phyloP scores from a whole-genome alignment of 2,329 filamentous ascomycete genomes.

The Nannizzia gypsea region DNA sequence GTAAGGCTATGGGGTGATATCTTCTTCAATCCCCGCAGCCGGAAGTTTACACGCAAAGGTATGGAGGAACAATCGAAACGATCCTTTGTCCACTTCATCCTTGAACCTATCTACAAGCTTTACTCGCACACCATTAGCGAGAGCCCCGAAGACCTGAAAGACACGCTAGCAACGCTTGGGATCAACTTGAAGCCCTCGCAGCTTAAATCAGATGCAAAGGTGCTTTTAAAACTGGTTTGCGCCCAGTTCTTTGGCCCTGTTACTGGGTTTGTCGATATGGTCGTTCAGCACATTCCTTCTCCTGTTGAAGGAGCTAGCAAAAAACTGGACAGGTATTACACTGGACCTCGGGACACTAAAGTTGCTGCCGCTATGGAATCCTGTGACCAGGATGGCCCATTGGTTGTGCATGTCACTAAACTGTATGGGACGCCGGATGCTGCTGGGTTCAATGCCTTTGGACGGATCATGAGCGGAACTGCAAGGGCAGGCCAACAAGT shows the following conservation, averaged over 20 bases:
- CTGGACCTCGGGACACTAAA: slow-evolving; percentile 72
- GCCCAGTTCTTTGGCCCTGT: slow-evolving; percentile 91
- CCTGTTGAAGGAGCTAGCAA: slow-evolving; percentile 65
- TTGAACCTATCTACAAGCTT: slow-evolving; percentile 96
- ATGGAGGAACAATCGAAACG: slow-evolving; percentile 69
- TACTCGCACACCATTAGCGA: slow-evolving; percentile 92
- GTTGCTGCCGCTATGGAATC: slow-evolving; percentile 66
- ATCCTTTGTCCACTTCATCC: slow-evolving; percentile 84
- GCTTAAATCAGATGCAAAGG: slow-evolving; percentile 78
- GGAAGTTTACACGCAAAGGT: slow-evolving; percentile 81
- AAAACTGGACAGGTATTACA: slow-evolving; percentile 79
- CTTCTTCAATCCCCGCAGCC: slow-evolving; percentile 83
- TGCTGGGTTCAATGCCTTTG: slow-evolving; percentile 81
- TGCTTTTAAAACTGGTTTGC: slow-evolving; percentile 78
- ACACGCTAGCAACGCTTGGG: slow-evolving; percentile 64
- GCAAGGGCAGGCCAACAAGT: slow-evolving; percentile 71
- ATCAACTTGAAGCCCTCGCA: slow-evolving; percentile 86
- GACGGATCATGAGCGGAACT: slow-evolving; percentile 84
- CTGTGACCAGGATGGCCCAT: slow-evolving; percentile 78
- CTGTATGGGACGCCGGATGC: slow-evolving; percentile 83
- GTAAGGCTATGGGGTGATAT: slow-evolving; percentile 88
- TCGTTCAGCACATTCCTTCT: slow-evolving; percentile 78
- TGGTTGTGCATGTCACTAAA: slow-evolving; percentile 88
- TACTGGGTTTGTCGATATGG: slow-evolving; percentile 89
- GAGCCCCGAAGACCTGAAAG: slow-evolving; percentile 70